Base-by-base conservation (phyloP, 257 asterid species). In the Jacaranda copaia region DNA sequence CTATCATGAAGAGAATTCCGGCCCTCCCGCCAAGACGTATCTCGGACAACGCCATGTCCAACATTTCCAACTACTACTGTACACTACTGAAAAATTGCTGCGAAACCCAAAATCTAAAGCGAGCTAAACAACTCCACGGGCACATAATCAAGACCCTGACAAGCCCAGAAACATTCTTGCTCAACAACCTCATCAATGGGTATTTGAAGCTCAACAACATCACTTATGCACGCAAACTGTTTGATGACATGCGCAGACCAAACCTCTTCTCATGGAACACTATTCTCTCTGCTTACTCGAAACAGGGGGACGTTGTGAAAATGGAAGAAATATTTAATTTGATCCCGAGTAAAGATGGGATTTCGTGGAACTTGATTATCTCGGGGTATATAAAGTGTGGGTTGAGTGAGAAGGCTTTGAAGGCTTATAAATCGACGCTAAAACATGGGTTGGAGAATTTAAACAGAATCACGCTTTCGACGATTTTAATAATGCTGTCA, bases 291-390 rank as follows among this genome's bases (percentile, higher is more conserved):
- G 89, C 86, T 58, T 92, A 90, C 79, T 89, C 97, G n/a, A 90
- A 89, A 43, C 75, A 78, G 5, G 93, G 93, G 76, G 80, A 88
- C 79, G 12, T 82, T 55, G 35, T 32, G n/a, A 60, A 75, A 53
- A 89, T 92, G 98, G 81, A 82, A 52, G 86, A 90, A 32, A 43
- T 89, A 15, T 87, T 88, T 65, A 70, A 68, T 76, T 36, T 75
- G 77, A 89, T 92, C 75, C 98, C 97, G 13, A 85, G 67, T 46
- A 89, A 84, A 81, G 97, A 94, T 81, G 92, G 92, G 85, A 93
- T 93, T 16, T 90, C 98, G 14, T 95, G 99, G 99, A 95, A 95
- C 82, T 88, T 87, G 85, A 46, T 88, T 59, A 91, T 93, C 69
- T 93, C 99, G 16, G 99, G 97, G 66, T 95, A 90, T 63, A 73